Conservation (phyloP, 306 rosid genomes). For the Medicago arabica region DNA sequence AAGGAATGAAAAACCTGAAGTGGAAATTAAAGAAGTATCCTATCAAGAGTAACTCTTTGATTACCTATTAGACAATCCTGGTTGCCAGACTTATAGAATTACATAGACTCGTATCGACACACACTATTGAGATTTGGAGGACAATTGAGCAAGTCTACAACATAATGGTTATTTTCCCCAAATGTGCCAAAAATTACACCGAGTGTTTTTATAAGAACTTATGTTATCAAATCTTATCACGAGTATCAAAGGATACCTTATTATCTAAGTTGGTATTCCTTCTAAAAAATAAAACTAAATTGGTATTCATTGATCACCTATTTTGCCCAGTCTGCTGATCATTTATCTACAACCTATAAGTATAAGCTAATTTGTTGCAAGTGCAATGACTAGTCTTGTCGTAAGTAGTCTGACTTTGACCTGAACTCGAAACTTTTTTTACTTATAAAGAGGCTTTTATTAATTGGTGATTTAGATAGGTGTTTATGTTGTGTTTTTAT, state of each 20-base stretch:
- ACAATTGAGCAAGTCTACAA: neutral
- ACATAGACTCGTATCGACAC: neutral
- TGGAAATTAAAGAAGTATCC: neutral
- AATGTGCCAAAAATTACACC: neutral
- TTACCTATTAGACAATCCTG: neutral
- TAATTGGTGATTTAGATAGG: neutral
- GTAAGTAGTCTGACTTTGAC: neutral
- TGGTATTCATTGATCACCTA: neutral
- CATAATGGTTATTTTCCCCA: neutral
- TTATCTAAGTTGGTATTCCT: neutral
- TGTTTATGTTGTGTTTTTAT: slow-evolving; percentile 6
- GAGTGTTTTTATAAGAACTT: neutral
- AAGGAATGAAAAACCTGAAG: neutral
- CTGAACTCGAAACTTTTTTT: neutral
- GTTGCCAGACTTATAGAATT: neutral
- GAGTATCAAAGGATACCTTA: neutral
- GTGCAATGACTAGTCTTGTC: neutral
- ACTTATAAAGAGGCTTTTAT: slow-evolving; percentile 12
- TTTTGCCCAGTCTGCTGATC: neutral
- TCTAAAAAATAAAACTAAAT: too few relatives aligned
- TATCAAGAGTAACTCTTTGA: neutral
- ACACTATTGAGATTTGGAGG: neutral
- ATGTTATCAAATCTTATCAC: neutral
- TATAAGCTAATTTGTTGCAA: neutral
- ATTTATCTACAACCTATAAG: neutral